A percentile compares a stretch with the other conserved stretches of the same genome.
Evolutionary conservation across 805 yeast species (phyloP).

Genomic region (Spathaspora passalidarum): DNA sequence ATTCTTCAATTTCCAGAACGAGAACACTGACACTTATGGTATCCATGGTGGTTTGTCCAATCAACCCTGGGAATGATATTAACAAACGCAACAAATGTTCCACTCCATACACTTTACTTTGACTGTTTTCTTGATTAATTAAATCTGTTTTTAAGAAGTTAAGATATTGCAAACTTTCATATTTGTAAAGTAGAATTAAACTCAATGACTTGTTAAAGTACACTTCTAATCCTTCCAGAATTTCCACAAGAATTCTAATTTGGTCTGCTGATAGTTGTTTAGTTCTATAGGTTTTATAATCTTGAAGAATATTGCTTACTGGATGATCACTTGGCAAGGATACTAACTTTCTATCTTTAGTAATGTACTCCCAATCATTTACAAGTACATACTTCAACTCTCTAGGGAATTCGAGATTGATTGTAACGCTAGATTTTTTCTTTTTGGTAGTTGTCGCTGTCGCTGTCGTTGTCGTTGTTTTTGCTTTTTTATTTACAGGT

Average conservation of each 20-base stretch:
- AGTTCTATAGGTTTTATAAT: constrained; percentile 40
- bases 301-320: constrained; percentile 51
- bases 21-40: constrained; percentile 59
- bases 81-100: constrained; percentile 79
- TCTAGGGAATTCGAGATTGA: constrained; percentile 40
- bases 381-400: constrained; percentile 68
- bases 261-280: constrained; percentile 14
- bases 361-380: constrained; percentile 91
- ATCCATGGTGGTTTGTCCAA: constrained; percentile 79
- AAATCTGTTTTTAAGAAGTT: constrained; percentile 41
- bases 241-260: constrained; percentile 52
- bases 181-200: constrained; percentile 65
- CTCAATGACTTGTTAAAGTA: constrained; percentile 78
- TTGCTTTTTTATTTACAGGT: background rate
- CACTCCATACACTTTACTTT: constrained; percentile 60
- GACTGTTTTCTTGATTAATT: constrained; percentile 14
- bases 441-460: constrained; percentile 13
- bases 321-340: constrained; percentile 58
- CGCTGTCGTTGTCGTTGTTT: no score
- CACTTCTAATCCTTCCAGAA: constrained; percentile 61
- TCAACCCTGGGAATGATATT: constrained; percentile 78
- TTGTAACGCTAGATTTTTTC: constrained; percentile 17
- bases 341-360: constrained; percentile 73
- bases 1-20: constrained; percentile 50
- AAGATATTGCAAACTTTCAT: constrained; percentile 72